phyloP scores from a whole-genome alignment of 495 filamentous ascomycete genomes.

The Trichocladium uniseriatum region DNA sequence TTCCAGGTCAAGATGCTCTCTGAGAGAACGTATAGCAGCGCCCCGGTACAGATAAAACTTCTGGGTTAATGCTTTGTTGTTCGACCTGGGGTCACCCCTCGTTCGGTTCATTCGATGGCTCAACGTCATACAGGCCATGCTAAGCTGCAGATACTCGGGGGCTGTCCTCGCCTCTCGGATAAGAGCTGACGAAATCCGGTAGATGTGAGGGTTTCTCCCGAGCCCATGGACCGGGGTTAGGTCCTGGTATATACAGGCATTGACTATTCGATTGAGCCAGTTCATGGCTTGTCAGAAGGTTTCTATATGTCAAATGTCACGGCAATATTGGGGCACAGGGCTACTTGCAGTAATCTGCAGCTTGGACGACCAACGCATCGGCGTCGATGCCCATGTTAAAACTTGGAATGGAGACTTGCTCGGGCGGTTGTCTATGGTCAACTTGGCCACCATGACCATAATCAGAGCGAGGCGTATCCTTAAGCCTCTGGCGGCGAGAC shows the following conservation, averaged over 20 bases:
- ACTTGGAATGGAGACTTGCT: background rate
- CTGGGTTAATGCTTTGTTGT: no score
- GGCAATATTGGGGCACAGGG: background rate
- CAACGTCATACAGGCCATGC: constrained; percentile 28
- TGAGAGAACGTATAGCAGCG: constrained; percentile 27
- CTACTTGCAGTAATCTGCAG: constrained; percentile 3
- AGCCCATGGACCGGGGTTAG: constrained; percentile 19
- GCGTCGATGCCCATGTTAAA: background rate
- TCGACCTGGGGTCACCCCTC: background rate
- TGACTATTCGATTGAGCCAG: constrained; percentile 12
- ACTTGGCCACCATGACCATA: no score
- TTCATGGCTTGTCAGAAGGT: no score
- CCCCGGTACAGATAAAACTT: constrained; percentile 28
- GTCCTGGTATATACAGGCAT: constrained; percentile 25
- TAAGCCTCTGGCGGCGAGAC: background rate
- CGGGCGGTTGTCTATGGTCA: no score
- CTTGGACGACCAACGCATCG: background rate
- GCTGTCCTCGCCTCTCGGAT: constrained; percentile 5
- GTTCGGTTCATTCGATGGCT: constrained; percentile 28
- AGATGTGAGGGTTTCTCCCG: constrained; percentile 25
- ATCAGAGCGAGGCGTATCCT: no score
- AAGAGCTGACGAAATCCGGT: constrained; percentile 17
- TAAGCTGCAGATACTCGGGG: constrained; percentile 22
- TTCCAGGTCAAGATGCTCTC: constrained; percentile 17
- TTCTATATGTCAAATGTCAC: no score